Conservation (phyloP, 371 early-diverging fungal species). For the Paraphysoderma sedebokerense region DNA sequence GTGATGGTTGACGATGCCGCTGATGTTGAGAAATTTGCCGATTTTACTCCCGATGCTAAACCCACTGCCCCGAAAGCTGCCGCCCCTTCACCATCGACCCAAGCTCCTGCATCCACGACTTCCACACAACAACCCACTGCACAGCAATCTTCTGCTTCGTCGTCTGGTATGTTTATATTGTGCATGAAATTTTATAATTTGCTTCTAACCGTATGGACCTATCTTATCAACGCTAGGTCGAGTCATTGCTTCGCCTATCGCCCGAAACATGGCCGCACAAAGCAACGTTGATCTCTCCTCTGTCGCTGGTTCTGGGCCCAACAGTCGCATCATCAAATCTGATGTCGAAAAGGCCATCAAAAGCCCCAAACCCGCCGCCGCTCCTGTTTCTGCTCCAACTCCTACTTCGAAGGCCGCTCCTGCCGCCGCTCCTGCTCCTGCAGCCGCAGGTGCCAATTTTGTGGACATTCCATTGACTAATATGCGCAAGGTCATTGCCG, state of each 20-base stretch:
- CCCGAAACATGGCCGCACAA: constrained; percentile 72
- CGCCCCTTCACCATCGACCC: constrained; percentile 16
- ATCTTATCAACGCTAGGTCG: constrained; percentile 24
- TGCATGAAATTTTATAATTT: not conserved
- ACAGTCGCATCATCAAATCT: constrained; percentile 75
- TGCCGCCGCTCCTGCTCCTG: constrained; percentile 3
- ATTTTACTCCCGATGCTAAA: constrained; percentile 32
- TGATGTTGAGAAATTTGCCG: constrained; percentile 70
- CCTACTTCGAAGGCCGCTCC: constrained; percentile 14
- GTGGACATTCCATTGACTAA: constrained; percentile 70
- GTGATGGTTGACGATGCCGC: constrained; percentile 78
- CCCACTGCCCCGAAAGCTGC: constrained; percentile 14
- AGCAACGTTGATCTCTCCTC: constrained; percentile 54
- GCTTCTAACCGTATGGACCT: not conserved
- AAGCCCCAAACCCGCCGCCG: constrained; percentile 2
- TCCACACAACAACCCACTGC: constrained; percentile 3
- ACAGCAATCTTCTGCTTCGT: constrained; percentile 3
- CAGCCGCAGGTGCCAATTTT: constrained; percentile 19
- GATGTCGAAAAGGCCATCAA: constrained; percentile 55
- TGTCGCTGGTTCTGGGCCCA: constrained; percentile 77
- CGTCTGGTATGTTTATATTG: not conserved
- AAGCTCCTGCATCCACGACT: constrained; percentile 24
- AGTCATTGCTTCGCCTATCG: constrained; percentile 76
- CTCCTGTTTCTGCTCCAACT: constrained; percentile 8
- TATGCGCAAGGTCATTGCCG: constrained; percentile 86